These are phyloP conservation scores for Prinsepia uniflora DNA, from an alignment of 306 rosid species.

Conservation along the genomic window DNA sequence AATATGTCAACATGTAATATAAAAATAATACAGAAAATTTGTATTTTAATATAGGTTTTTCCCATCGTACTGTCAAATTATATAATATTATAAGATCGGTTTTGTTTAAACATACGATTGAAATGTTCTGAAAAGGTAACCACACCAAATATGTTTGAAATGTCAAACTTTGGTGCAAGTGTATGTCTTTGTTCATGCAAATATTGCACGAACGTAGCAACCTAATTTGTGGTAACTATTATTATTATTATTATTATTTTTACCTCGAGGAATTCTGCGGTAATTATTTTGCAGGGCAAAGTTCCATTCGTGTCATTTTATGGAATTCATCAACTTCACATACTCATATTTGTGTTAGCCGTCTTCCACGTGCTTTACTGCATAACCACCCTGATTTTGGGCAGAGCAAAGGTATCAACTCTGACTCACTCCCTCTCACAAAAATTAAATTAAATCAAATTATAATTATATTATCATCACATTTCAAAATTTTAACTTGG, in stretches of 20 bases:
- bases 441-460: no score
- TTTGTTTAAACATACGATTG: no score
- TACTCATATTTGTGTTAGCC: constrained; percentile 68
- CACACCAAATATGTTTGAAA: neutral
- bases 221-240: neutral
- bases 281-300: constrained; percentile 35
- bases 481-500: neutral
- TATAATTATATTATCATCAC: no score
- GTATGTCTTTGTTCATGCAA: neutral
- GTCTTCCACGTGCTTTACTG: constrained; percentile 67
- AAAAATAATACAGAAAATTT: no score
- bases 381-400: constrained; percentile 56
- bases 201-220: neutral
- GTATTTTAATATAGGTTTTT: no score
- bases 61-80: no score
- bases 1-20: neutral
- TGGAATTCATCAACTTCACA: constrained; percentile 79
- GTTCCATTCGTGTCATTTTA: constrained; percentile 54
- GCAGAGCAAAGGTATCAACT: constrained; percentile 57
- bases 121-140: no score
- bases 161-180: neutral
- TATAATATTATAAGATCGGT: no score
- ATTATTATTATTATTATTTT: neutral
- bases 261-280: neutral
- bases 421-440: neutral